Percentiles rank a stretch among this genome's conserved stretches.
These are phyloP conservation scores for Mortierella sp. DNA, from an alignment of 371 early-diverging fungal species.

Conservation along the genomic window DNA sequence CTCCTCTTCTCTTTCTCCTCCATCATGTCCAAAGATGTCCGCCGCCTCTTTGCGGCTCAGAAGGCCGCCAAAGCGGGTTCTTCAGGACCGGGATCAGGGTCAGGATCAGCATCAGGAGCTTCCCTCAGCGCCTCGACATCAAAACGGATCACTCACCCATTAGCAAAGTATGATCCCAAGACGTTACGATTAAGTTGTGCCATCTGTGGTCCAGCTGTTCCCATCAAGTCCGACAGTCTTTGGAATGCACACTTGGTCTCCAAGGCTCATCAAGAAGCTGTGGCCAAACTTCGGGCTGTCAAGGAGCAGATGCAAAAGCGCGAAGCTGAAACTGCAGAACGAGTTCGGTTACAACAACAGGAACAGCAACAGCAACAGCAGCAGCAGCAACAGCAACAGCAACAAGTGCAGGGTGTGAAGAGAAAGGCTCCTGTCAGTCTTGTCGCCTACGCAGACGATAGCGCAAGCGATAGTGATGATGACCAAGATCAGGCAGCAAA, in stretches of 20 bases:
- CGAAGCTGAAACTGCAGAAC: conserved; percentile 40
- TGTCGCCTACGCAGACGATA: conserved; percentile 49
- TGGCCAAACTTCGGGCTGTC: conserved; percentile 43
- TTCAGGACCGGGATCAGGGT: conserved; percentile 14
- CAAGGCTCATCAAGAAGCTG: conserved; percentile 47
- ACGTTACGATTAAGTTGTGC: conserved; percentile 49
- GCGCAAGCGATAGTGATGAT: conserved; percentile 43
- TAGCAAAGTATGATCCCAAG: conserved; percentile 50
- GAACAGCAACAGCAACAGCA: conserved; percentile 29
- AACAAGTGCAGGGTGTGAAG: conserved; percentile 34
- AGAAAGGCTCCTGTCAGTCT: conserved; percentile 47
- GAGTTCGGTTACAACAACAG: conserved; percentile 26
- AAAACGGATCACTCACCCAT: conserved; percentile 34
- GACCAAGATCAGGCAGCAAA: conserved; percentile 7
- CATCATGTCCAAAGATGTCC: conserved; percentile 53
- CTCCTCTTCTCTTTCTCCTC: too few relatives aligned
- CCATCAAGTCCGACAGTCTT: conserved; percentile 50
- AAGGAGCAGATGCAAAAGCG: conserved; percentile 50
- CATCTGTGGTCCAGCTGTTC: conserved; percentile 44
- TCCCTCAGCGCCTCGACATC: conserved; percentile 18
- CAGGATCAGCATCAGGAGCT: conserved; percentile 17
- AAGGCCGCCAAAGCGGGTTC: conserved; percentile 43
- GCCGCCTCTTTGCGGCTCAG: conserved; percentile 52
- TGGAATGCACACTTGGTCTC: conserved; percentile 55
- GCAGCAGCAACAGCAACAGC: conserved; percentile 24